Base-by-base conservation (phyloP, 208 protist genomes). In the Trypanosoma avium region DNA sequence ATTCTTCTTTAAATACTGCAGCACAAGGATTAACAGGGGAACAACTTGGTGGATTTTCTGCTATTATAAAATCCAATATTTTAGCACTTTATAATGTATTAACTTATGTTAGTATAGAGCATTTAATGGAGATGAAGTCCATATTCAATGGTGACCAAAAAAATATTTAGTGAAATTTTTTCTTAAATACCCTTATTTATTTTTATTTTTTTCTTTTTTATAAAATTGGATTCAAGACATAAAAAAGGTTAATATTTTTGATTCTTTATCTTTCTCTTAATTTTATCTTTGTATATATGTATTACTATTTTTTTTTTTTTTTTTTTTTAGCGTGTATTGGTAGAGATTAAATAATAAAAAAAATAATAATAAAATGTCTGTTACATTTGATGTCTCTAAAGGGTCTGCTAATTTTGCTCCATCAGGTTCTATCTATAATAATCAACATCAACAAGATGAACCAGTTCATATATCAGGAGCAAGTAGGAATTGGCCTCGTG, bases 61-160 rank as follows among this genome's bases (percentile, higher is more conserved):
- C 55, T 15, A 58, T 70, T 26, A 35, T 56, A 19, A 59, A 54
- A 26, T 54, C 45, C 19, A 70, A 64, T 33, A 26, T 66, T 60
- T 38, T 66, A n/a, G 46, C 70, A 8, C 70, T 95, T 29, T 90
- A 87, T 73, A 87, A 78, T 50, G 68, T 90, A 40, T 68, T 95
- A 45, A 84, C 79, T 10, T 81, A 86, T 60, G 61, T 87, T 9
- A 81, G 75, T 13, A 75, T 80, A 42, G 65, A 78, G 0, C 49
- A 64, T 26, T n/a, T 62, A 7, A 32, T 15, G 13, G 49, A 56
- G 40, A 53, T 69, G 47, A 47, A 22, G 3, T 40, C 53, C 33
- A 29, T 61, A 26, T 53, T 61, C 12, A 7, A 40, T 48, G 27
- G 17, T 6, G 5, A 22, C 30, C 2, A 57, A 30, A 43, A 68